Conservation (phyloP, 2,329 filamentous ascomycete species). For the Zopfia rhizophila region DNA sequence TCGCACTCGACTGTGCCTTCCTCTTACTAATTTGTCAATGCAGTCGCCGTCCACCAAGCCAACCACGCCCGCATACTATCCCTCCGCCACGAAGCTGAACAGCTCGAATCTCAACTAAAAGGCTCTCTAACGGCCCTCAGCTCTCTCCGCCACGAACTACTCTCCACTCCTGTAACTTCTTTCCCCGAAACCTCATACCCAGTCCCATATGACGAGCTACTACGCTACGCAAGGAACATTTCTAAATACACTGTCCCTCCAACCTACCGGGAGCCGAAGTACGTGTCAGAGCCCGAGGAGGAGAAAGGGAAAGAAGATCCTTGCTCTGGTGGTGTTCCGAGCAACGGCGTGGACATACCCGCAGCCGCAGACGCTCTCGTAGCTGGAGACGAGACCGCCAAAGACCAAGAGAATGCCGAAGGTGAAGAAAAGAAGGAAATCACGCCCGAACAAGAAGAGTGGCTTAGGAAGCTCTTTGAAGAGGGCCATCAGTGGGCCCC, state of each 20-base stretch:
- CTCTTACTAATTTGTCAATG: constrained; percentile 4
- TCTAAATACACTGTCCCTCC: constrained; percentile 82
- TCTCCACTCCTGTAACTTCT: constrained; percentile 56
- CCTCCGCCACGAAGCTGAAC: constrained; percentile 72
- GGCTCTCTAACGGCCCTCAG: constrained; percentile 76
- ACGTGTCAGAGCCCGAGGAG: constrained; percentile 19
- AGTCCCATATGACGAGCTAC: constrained; percentile 76
- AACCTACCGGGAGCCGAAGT: constrained; percentile 53
- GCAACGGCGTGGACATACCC: constrained; percentile 43
- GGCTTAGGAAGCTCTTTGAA: constrained; percentile 44
- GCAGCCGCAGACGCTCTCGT: constrained; percentile 41
- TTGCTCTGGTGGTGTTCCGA: constrained; percentile 33
- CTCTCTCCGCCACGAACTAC: constrained; percentile 76
- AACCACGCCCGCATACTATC: constrained; percentile 75
- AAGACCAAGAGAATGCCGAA: constrained; percentile 28
- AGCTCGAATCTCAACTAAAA: constrained; percentile 77
- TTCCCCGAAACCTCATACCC: constrained; percentile 55
- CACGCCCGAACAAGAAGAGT: constrained; percentile 45
- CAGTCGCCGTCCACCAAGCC: constrained; percentile 78
- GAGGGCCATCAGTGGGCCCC: constrained; percentile 68
- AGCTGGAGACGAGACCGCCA: constrained; percentile 32
- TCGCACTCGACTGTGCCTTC: background rate
- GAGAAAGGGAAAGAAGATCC: constrained; percentile 33
- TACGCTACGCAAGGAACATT: constrained; percentile 81
- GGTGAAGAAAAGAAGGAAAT: constrained; percentile 28